Base-by-base conservation (phyloP, 768 basidiomycete species). In the Tricholoma flavovirens region DNA sequence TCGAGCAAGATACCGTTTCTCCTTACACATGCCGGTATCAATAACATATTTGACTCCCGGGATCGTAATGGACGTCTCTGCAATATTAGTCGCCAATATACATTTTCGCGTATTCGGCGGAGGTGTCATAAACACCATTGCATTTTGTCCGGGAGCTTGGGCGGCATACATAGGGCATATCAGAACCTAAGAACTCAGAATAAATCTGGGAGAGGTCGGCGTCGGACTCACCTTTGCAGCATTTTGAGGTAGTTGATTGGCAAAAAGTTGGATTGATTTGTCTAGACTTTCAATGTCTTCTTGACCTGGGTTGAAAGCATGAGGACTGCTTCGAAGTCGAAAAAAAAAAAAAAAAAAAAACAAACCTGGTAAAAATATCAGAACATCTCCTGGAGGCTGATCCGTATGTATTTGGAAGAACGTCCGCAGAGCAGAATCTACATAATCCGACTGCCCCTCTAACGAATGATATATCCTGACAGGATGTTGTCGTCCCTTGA, bases 11-110 rank as follows among this genome's bases (percentile, higher is more conserved):
- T 87, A 94, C 57, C 87, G 80, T 71, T 96, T 97, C 73, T 98
- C 95, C 70, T 98, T 99, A 66, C 88, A 91, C 69, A 94, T 88
- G 1, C 97, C 97, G 0, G 93, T 89, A 71, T 99, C 97, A 36
- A 99, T 90, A 6, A 99, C 95, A 69, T 91, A 98, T 64, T 83
- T 88, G 55, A 99, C 86, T 0, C 94, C 94, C 3, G 95, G 93
- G 66, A 99, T 97, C 12, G 97, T 98, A 67, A 99, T 93, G 11
- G 90, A 92, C 0, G 97, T 98, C 71, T 99, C 97, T 10, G 97
- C 97, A 56, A 99, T 95, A 70, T 98, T 99, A 15, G 97, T 99
- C 1, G 97, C 88, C 36, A 99, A 77, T 59, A 99, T 93, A 71
- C 94, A 90, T 71, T 98, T 95, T 55, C 97, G 83, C 1, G 81